Evolutionary conservation across 108 stramenopile species (phyloP).

Genomic region (Cylindrotheca closterium): DNA sequence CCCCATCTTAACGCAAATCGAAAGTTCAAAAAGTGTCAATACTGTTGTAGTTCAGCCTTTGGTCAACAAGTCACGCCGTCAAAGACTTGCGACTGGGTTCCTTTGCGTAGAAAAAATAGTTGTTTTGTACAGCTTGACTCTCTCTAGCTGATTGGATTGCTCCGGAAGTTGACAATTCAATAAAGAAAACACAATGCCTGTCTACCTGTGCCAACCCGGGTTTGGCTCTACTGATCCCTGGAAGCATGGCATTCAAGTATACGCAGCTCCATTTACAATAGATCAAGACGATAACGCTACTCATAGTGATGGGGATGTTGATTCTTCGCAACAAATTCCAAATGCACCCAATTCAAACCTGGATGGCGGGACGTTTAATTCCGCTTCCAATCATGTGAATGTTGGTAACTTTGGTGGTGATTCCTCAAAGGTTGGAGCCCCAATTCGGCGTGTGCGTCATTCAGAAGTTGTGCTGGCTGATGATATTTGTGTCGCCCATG

Average conservation of each 20-base stretch:
- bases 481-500: slow-evolving; percentile 56
- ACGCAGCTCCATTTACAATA: slow-evolving; percentile 64
- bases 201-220: slow-evolving; percentile 82
- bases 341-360: background rate
- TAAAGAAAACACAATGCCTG: too few relatives aligned
- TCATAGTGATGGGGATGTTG: background rate
- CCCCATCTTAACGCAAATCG: too few relatives aligned
- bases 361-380: background rate
- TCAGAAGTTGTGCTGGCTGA: slow-evolving; percentile 84
- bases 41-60: too few relatives aligned
- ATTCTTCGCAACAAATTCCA: slow-evolving; percentile 1
- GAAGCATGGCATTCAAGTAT: slow-evolving; percentile 76
- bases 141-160: too few relatives aligned
- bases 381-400: background rate
- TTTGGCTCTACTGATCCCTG: slow-evolving; percentile 61
- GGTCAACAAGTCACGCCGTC: too few relatives aligned
- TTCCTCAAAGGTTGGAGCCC: slow-evolving; percentile 11
- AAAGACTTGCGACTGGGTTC: too few relatives aligned
- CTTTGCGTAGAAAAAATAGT: background rate
- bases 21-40: too few relatives aligned
- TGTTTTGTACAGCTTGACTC: background rate
- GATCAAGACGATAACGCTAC: slow-evolving; percentile 1
- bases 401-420: background rate
- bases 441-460: slow-evolving; percentile 78
- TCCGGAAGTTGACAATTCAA: too few relatives aligned